A percentile compares a stretch with the other conserved stretches of the same genome.
These are phyloP conservation scores for Gracilariopsis chorda DNA, from an alignment of 23 red algal genomes.

Conservation along the genomic window DNA sequence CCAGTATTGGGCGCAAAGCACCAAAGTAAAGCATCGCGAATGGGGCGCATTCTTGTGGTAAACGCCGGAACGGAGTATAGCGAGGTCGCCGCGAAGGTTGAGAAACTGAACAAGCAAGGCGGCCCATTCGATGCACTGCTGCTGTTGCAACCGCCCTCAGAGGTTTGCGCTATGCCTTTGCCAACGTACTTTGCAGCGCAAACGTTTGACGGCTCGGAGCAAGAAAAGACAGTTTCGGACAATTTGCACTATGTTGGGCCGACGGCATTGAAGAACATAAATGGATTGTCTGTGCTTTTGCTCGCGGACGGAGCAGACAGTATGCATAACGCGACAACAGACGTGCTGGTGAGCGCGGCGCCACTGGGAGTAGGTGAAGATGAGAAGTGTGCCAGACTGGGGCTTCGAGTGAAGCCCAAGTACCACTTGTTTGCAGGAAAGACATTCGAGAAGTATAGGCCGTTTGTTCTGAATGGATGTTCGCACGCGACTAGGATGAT, in stretches of 20 bases:
- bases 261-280: neutral
- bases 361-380: neutral
- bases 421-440: neutral
- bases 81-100: neutral
- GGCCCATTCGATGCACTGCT: neutral
- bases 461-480: neutral
- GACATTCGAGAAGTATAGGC: neutral
- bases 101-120: neutral
- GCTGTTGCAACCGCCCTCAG: neutral
- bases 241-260: neutral
- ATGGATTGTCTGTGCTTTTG: neutral
- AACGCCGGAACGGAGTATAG: neutral
- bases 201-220: neutral
- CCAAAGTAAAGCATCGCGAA: no score
- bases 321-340: neutral
- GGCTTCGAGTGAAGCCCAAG: neutral
- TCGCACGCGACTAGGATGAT: conserved; percentile 7
- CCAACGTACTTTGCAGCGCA: conserved; percentile 4
- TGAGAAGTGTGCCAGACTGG: neutral
- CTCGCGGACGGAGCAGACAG: neutral
- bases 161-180: neutral
- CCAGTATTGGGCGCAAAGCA: neutral
- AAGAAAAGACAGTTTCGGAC: neutral
- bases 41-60: neutral
- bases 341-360: neutral